phyloP scores from a whole-genome alignment of 2,329 filamentous ascomycete genomes.

The Beauveria sp. region DNA sequence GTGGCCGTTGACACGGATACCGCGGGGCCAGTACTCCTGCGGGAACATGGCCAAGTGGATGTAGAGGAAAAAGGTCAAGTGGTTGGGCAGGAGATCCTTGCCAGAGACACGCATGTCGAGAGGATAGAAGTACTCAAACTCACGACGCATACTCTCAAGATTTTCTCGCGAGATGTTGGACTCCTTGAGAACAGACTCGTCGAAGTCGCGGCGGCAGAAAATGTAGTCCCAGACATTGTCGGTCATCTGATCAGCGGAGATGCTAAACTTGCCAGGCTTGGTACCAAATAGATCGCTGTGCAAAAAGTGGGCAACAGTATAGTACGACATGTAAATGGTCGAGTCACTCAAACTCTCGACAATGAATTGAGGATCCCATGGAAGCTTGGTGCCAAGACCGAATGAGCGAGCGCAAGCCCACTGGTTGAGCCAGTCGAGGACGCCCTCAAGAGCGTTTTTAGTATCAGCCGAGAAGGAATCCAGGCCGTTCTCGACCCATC shows the following conservation, averaged over 20 bases:
- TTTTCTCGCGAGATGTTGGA: conserved; percentile 67
- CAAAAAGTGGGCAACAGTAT: conserved; percentile 58
- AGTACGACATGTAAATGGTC: conserved; percentile 86
- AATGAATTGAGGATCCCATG: conserved; percentile 85
- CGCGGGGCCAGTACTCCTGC: conserved; percentile 78
- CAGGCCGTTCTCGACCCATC: conserved; percentile 64
- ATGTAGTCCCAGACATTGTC: conserved; percentile 97
- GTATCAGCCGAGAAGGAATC: conserved; percentile 76
- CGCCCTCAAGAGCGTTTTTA: conserved; percentile 73
- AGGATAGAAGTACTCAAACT: conserved; percentile 97
- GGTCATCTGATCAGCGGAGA: conserved; percentile 79
- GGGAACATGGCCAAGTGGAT: conserved; percentile 86
- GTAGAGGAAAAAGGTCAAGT: conserved; percentile 93
- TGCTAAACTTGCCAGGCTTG: conserved; percentile 57
- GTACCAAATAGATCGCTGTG: conserved; percentile 84
- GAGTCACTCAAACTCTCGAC: conserved; percentile 90
- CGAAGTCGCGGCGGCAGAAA: conserved; percentile 68
- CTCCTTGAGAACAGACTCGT: conserved; percentile 54
- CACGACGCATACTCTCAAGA: conserved; percentile 74
- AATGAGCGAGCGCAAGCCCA: conserved; percentile 93
- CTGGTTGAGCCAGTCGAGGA: conserved; percentile 85
- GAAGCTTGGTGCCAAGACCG: conserved; percentile 86
- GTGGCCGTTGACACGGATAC: conserved; percentile 85
- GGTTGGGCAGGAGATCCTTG: conserved; percentile 90
- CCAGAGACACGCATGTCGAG: conserved; percentile 81